phyloP scores from a whole-genome alignment of 2,329 filamentous ascomycete genomes.

The Bipolaris bicolor region DNA sequence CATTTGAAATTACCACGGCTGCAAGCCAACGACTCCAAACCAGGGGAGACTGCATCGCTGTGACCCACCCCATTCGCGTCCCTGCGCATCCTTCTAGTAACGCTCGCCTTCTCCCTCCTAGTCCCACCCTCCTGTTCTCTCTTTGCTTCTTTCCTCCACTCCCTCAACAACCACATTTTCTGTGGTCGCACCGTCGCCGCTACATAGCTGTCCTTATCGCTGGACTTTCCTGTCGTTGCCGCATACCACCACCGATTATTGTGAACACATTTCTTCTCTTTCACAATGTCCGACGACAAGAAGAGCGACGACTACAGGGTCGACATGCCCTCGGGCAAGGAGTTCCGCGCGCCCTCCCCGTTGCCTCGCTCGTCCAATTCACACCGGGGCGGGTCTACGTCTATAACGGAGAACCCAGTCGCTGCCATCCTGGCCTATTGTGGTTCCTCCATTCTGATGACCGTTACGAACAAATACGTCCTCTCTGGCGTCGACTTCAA shows the following conservation, averaged over 20 bases:
- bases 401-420: slow-evolving; percentile 74
- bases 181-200: slow-evolving; percentile 10
- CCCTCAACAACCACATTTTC: slow-evolving; percentile 1
- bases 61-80: slow-evolving; percentile 35
- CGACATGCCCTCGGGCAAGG: slow-evolving; percentile 62
- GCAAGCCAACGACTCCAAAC: slow-evolving; percentile 25
- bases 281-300: slow-evolving; percentile 83
- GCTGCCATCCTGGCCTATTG: slow-evolving; percentile 90
- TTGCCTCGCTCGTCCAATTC: slow-evolving; percentile 52
- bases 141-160: slow-evolving; percentile 17
- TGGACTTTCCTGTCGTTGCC: slow-evolving; percentile 24
- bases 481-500: slow-evolving; percentile 92
- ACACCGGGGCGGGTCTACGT: slow-evolving; percentile 20
- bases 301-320: slow-evolving; percentile 80
- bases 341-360: slow-evolving; percentile 51
- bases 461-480: slow-evolving; percentile 99
- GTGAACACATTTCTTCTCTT: slow-evolving; percentile 9
- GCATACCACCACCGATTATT: slow-evolving; percentile 8
- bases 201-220: slow-evolving; percentile 23
- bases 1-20: slow-evolving; percentile 36
- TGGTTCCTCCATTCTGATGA: slow-evolving; percentile 97
- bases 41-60: slow-evolving; percentile 34
- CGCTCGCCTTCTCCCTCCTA: slow-evolving; percentile 27
- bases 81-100: slow-evolving; percentile 34
- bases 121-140: slow-evolving; percentile 23